Evolutionary conservation across 73 alveolate species (phyloP), one percentile per base, ranked within the genome.

Genomic region (Effrenium voratum): DNA sequence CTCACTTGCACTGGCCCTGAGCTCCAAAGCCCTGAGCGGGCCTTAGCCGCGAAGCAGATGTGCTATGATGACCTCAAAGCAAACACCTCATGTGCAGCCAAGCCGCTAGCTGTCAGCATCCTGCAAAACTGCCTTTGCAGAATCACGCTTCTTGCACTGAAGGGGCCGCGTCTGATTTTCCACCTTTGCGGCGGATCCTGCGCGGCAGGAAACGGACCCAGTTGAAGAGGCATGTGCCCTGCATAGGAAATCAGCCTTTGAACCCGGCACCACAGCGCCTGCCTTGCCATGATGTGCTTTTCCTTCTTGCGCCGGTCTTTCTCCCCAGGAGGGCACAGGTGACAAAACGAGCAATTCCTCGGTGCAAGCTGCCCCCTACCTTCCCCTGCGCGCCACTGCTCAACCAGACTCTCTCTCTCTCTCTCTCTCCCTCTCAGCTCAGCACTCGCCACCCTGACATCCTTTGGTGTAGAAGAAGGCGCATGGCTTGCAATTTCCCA

Each of bases 231-330:
- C 79, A 66, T n/a, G 40, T 66, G 40, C 40, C 79, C 16, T n/a
- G 8, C 10, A 16, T 26, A n/a, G 1, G 19, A 52, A 52, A 52
- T 52, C 8, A 52, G 63, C 63, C 43, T 13, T 10, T 13, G 10
- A 1, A 28, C 0, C 15, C 16, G 2, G 12, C 60, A 24, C 26
- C 88, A 46, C 91, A 45, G 46, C 34, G 57, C 85, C 72, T 16
- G 95, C 95, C 95, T 90, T 45, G 97, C 97, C 97, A 90, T 70
- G 87, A 90, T 90, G 43, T 90, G 97, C 76, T 90, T 90, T 76
- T 68, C 97, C 76, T 90, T 90, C 97, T 90, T 90, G 32, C 97
- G 52, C 34, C 97, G 85, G 46, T 90, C 97, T 34, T 90, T 90
- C 55, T 90, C 97, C 10, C 97, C 97, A 16, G 97, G 97, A 22